A percentile compares a stretch with the other conserved stretches of the same genome.
These are phyloP conservation scores for Tetrahymena thermophila DNA, from an alignment of 73 alveolate species.

Conservation along the genomic window DNA sequence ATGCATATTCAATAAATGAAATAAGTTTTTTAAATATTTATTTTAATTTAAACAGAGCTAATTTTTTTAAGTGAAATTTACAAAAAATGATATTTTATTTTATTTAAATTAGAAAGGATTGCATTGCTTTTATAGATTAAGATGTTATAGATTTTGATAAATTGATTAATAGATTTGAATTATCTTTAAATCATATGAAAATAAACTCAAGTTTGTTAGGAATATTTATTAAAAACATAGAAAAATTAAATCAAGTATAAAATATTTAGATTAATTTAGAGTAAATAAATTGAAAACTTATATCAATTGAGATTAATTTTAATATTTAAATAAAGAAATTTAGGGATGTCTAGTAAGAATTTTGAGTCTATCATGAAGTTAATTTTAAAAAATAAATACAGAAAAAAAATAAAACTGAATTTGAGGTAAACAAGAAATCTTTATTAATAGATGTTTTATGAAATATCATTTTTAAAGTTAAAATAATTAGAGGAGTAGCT, in stretches of 20 bases:
- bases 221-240: neutral
- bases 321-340: neutral
- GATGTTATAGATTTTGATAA: neutral
- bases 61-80: too few species aligned
- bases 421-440: neutral
- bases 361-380: neutral
- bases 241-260: neutral
- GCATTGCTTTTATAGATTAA: neutral
- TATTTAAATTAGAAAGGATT: neutral
- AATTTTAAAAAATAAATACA: too few species aligned
- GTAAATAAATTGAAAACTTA: neutral
- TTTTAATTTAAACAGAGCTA: too few species aligned
- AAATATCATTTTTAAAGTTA: neutral
- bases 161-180: too few species aligned
- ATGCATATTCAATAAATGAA: too few species aligned
- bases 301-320: too few species aligned
- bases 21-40: too few species aligned
- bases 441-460: too few species aligned
- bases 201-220: neutral
- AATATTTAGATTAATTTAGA: neutral
- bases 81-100: too few species aligned
- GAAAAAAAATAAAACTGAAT: neutral
- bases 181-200: neutral
- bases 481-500: neutral
- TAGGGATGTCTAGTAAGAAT: neutral